Conservation (phyloP, 305 asterid species). For the Ajuga reptans region DNA sequence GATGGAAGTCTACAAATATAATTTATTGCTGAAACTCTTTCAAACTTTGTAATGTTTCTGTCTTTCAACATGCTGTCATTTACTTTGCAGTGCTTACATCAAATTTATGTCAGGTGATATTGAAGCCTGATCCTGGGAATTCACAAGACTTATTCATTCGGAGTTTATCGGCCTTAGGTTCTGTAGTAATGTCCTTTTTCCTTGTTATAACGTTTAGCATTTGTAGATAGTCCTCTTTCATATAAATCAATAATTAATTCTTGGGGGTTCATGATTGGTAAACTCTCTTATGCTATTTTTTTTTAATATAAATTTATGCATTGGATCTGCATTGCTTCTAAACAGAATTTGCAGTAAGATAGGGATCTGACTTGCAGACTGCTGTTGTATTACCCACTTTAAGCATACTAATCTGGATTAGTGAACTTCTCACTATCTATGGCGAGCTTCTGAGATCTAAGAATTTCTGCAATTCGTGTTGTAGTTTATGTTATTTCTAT, state of each 20-base stretch:
- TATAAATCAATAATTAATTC: neutral
- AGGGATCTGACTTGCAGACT: constrained; percentile 7
- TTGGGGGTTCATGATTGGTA: constrained; percentile 6
- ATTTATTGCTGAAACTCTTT: constrained; percentile 9
- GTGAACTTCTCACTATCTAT: too few relatives aligned
- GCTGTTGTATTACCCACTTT: neutral
- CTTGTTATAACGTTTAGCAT: constrained; percentile 1
- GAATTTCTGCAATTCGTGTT: neutral
- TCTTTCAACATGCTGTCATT: constrained; percentile 23
- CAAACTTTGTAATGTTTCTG: constrained; percentile 4
- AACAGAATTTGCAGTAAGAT: neutral
- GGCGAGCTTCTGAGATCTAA: neutral
- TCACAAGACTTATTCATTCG: constrained; percentile 89
- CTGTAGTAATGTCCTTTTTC: constrained; percentile 12
- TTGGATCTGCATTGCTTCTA: neutral
- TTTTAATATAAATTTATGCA: neutral
- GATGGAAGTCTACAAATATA: constrained; percentile 11
- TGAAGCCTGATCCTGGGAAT: constrained; percentile 99
- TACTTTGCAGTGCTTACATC: constrained; percentile 24
- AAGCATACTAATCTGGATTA: too few relatives aligned
- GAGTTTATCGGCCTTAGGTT: constrained; percentile 94
- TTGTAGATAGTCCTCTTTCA: constrained; percentile 12
- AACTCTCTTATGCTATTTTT: neutral
- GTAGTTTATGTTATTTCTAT: neutral
- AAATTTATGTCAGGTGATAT: constrained; percentile 63